Percentiles rank a stretch among this genome's conserved stretches.
Conservation (phyloP, 495 filamentous ascomycete species). For the Penicillium waksmanii region DNA sequence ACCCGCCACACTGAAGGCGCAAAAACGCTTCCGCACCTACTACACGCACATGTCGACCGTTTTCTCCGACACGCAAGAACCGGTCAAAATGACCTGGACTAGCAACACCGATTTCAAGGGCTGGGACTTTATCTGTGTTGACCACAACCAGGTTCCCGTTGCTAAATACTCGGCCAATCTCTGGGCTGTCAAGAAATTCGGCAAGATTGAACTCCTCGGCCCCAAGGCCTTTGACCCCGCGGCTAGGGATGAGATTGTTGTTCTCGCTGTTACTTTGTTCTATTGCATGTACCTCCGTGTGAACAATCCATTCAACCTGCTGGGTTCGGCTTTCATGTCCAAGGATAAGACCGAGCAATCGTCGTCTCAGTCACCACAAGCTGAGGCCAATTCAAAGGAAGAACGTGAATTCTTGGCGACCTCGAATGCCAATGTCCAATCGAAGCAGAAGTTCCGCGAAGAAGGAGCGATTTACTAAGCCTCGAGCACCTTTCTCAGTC, state of each 20-base stretch:
- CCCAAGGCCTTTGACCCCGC: slow-evolving; percentile 16
- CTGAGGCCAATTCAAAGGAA: no score
- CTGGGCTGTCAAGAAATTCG: slow-evolving; percentile 29
- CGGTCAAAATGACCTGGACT: slow-evolving; percentile 27
- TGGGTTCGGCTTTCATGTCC: slow-evolving; percentile 14
- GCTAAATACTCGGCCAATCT: slow-evolving; percentile 24
- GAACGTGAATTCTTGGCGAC: no score
- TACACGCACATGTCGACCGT: slow-evolving; percentile 27
- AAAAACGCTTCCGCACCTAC: slow-evolving; percentile 21
- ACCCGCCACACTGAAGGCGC: slow-evolving; percentile 22
- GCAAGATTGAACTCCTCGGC: slow-evolving; percentile 24
- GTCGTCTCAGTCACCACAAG: no score
- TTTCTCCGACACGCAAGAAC: slow-evolving; percentile 19
- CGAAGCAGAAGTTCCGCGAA: background rate
- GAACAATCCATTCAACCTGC: slow-evolving; percentile 17
- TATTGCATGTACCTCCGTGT: slow-evolving; percentile 21
- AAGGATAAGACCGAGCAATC: slow-evolving; percentile 13
- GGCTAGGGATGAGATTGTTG: slow-evolving; percentile 31
- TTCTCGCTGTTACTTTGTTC: slow-evolving; percentile 25
- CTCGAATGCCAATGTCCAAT: background rate
- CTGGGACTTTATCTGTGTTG: slow-evolving; percentile 31
- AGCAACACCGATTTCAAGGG: slow-evolving; percentile 23
- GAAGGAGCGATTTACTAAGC: background rate
- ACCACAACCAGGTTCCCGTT: slow-evolving; percentile 23
- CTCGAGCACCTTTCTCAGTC: background rate